Conservation (phyloP, 768 basidiomycete species). For the Mycena polygramma region DNA sequence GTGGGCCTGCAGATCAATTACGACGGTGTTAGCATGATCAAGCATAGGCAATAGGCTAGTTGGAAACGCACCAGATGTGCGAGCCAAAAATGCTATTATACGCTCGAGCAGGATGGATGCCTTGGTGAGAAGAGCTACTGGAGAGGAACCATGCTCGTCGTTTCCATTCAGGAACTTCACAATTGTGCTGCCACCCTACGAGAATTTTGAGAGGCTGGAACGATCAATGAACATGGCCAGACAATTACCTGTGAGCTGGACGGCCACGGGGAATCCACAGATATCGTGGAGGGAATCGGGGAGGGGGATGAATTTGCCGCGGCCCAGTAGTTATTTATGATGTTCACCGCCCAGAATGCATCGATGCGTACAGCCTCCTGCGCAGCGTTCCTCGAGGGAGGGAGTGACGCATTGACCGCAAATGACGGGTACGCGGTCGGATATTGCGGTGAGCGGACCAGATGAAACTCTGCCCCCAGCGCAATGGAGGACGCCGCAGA, state of each 20-base stretch:
- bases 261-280: constrained; percentile 26
- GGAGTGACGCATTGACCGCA: neutral
- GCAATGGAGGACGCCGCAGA: constrained; percentile 5
- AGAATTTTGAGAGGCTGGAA: neutral
- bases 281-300: constrained; percentile 1
- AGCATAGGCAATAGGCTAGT: neutral
- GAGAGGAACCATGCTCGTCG: constrained; percentile 19
- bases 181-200: constrained; percentile 20
- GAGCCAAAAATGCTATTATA: constrained; percentile 13
- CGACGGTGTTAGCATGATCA: neutral
- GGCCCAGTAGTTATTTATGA: constrained; percentile 31
- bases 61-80: constrained; percentile 4
- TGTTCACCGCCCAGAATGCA: constrained; percentile 30
- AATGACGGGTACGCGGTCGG: constrained; percentile 2
- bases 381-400: neutral
- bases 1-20: neutral
- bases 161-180: constrained; percentile 28
- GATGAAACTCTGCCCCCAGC: neutral
- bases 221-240: neutral
- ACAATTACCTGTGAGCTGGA: constrained; percentile 2
- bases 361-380: constrained; percentile 20
- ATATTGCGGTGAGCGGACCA: neutral
- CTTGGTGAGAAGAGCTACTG: constrained; percentile 19
- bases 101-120: constrained; percentile 31
- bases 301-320: constrained; percentile 9